Evolutionary conservation across 1,284 basidiomycete genomes (phyloP), one percentile per base, ranked within the genome.

Genomic region (Sanghuangporus weigelae): DNA sequence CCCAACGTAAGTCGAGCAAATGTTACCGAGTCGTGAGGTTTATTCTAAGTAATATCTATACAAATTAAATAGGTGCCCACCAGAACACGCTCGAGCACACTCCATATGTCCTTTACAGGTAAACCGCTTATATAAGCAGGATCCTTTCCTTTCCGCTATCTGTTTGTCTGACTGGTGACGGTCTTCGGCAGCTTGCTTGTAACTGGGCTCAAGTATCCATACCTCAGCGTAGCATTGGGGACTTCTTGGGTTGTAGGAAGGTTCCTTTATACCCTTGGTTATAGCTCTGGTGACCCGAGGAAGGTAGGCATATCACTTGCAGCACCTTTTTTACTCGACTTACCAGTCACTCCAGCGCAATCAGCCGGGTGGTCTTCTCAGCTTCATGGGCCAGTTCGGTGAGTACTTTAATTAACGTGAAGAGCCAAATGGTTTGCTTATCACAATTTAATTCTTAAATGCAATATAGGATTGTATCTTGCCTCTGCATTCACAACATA

Each of bases 1-100:
- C 79, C 31, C 86, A 90, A 70, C 84, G 86, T 85, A 68, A 59
- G 79, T 69, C 4, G 10, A 16, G 11, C 23, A 14, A 26, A 35
- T 23, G 57, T 49, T 35, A 35, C 48, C 7, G 40, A 4, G 8
- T 42, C 38, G 46, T 40, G 12, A 39, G 58, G 42, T 62, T 21
- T 64, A n/a, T 36, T 14, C 31, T 7, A 12, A 8, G n/a, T 64
- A 38, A 51, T 63, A 2, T 14, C n/a, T n/a, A n/a, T 57, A 57
- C 48, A 19, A 10, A 3, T n/a, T 11, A 23, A 35, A 19, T 62
- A 87, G 84, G 84, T 65, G 84, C 85, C 21, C 89, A 90, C 71
- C 85, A 86, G 70, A 91, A 91, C 72, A 90, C 89, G 0, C 81
- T 92, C 48, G 89, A 92, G 71, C 72, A 70, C 60, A 68, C 81